Base-by-base conservation (phyloP, 208 protist genomes). In the Acanthamoeba sp. region DNA sequence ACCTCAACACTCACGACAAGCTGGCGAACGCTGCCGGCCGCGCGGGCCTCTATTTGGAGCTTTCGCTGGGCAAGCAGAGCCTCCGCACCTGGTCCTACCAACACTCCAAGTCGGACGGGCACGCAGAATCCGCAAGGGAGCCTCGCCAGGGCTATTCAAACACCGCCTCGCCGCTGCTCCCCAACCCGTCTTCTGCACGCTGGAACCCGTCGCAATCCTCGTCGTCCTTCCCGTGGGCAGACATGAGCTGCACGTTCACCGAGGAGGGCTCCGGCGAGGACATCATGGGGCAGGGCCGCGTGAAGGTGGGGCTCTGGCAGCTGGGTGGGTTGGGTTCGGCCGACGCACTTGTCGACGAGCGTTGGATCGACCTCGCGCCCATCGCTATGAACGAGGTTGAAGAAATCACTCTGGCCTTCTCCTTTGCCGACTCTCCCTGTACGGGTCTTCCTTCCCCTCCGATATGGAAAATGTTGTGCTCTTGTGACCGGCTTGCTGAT, bases 201-300 rank as follows among this genome's bases (percentile, higher is more conserved):
- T n/a, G n/a, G n/a, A n/a, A n/a, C n/a, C n/a, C 55, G 16, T 62
- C 55, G 55, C 55, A 27, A 62, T 62, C 55, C 12, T 71, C 62
- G 62, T 10, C 62, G 32, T 34, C 62, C 5, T 84, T 45, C 29
- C 73, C 73, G 0, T 84, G 73, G 73, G 73, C 73, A 12, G 73
- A 22, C 6, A 4, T 91, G 32, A 27, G 84, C 32, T 91, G 84
- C 84, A 91, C 84, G 10, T 91, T 91, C 32, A 91, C 84, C n/a
- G 84, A 91, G 59, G 84, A 91, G 27, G 84, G 84, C 84, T 42
- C 55, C 7, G 84, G 84, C 45, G 84, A 27, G 34, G 84, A 40
- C 34, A 14, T 14, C 32, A 24, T 91, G 18, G 57, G 9, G 18
- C 12, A 32, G 22, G 84, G 40, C 20, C 16, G 27, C 16, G 84